Percentiles rank a stretch among this genome's conserved stretches.
phyloP scores from a whole-genome alignment of 73 alveolate genomes.

The Symbiodinium natans region DNA sequence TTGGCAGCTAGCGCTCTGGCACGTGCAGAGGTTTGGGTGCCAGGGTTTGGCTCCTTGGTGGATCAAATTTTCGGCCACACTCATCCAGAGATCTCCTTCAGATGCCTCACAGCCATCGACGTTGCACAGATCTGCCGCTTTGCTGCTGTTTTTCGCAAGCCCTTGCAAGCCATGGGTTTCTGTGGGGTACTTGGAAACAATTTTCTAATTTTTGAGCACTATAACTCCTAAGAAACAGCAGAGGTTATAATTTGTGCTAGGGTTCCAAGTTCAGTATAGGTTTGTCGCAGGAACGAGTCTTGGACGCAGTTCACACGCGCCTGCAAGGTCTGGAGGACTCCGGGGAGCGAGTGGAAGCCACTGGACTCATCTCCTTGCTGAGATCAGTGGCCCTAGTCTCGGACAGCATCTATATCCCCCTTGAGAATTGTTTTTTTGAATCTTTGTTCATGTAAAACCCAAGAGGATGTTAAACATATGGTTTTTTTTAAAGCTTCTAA shows the following conservation, averaged over 20 bases:
- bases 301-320: slow-evolving; percentile 18
- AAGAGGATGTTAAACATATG: too few relatives aligned
- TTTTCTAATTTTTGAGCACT: too few relatives aligned
- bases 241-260: too few relatives aligned
- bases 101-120: slow-evolving; percentile 12
- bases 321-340: slow-evolving; percentile 31
- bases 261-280: too few relatives aligned
- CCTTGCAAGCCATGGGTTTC: background rate
- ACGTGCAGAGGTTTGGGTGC: slow-evolving; percentile 20
- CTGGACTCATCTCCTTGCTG: slow-evolving; percentile 68
- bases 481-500: too few relatives aligned
- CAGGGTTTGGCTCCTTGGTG: slow-evolving; percentile 20
- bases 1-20: slow-evolving; percentile 75
- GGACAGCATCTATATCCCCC: too few relatives aligned
- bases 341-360: slow-evolving; percentile 28
- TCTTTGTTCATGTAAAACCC: too few relatives aligned
- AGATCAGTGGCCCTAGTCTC: background rate
- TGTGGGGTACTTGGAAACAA: too few relatives aligned
- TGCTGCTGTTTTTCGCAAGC: slow-evolving; percentile 11
- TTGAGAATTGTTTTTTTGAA: too few relatives aligned
- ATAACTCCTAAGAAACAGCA: too few relatives aligned
- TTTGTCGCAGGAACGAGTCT: background rate
- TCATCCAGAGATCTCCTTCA: background rate
- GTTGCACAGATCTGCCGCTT: slow-evolving; percentile 67
- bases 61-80: background rate